These are phyloP conservation scores for Pleurotus ostreatus DNA, from an alignment of 768 basidiomycete genomes.

Conservation along the genomic window DNA sequence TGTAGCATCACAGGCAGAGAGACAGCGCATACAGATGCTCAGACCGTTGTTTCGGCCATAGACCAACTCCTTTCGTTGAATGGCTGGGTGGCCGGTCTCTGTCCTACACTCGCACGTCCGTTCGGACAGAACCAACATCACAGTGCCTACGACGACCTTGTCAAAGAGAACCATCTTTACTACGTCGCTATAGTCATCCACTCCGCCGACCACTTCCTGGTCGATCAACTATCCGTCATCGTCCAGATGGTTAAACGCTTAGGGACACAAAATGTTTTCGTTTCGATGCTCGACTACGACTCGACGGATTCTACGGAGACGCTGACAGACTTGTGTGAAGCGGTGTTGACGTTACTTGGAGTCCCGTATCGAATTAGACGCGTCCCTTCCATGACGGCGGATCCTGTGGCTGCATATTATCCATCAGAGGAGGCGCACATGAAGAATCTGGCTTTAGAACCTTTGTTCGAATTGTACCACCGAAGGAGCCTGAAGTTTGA, in stretches of 20 bases:
- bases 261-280: constrained; percentile 87
- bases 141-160: constrained; percentile 86
- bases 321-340: constrained; percentile 90
- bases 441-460: constrained; percentile 90
- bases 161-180: constrained; percentile 79
- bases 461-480: constrained; percentile 75
- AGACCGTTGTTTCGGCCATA: constrained; percentile 83
- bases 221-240: constrained; percentile 97
- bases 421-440: constrained; percentile 93
- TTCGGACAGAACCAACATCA: constrained; percentile 90
- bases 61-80: constrained; percentile 94
- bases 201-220: constrained; percentile 97
- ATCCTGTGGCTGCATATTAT: constrained; percentile 88
- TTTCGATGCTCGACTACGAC: constrained; percentile 97
- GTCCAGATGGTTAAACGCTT: constrained; percentile 92
- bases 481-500: constrained; percentile 80
- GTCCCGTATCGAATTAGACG: constrained; percentile 90
- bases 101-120: constrained; percentile 90
- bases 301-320: constrained; percentile 95
- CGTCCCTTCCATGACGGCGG: constrained; percentile 90
- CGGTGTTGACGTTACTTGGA: constrained; percentile 88
- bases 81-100: constrained; percentile 96
- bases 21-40: constrained; percentile 85
- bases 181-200: constrained; percentile 95
- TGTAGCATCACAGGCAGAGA: constrained; percentile 74